Evolutionary conservation across 2,329 filamentous ascomycete genomes (phyloP), one percentile per base, ranked within the genome.

Genomic region (Cercospora janseana): DNA sequence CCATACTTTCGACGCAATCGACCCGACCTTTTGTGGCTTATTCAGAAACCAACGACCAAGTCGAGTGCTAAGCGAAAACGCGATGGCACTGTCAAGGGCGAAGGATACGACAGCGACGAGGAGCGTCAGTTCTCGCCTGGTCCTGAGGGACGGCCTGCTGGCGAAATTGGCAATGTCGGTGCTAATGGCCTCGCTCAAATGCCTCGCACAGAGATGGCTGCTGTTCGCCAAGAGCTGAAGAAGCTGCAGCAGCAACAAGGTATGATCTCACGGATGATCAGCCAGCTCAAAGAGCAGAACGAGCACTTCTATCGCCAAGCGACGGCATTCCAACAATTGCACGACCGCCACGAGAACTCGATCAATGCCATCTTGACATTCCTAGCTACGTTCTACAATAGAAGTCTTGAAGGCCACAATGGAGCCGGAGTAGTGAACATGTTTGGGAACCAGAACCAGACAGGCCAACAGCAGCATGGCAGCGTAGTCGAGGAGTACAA

Each of bases 341-440:
- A 97, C 65, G 90, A 92, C 60, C 85, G 93, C n/a, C 93, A 98
- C 64, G 93, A 98, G 67, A 95, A 92, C 66, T 96, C 92, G 0
- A 97, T 98, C 70, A 97, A 96, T 65, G 92, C 92, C n/a, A 97
- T 98, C 55, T 79, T 98, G 32, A 95, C 91, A 42, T 97, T 98
- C 69, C 79, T 98, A 15, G 93, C 92, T 37, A 97, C 94, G 9
- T 92, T 98, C 32, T 98, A 97, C 72, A 87, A 95, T 56, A 86
- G 94, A 64, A 95, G 89, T 56, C 73, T 98, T 42, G 91, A 96
- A 66, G 88, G 91, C 27, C 86, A 92, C 61, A 84, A 81, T 13
- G 77, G 81, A 1, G 82, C 88, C 64, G 92, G 88, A 53, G 80
- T 97, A 32, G 83, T 87, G 49, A 91, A 94, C 60, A 85, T 95